Conservation (phyloP, 2,329 filamentous ascomycete species). For the Byssothecium circinans region DNA sequence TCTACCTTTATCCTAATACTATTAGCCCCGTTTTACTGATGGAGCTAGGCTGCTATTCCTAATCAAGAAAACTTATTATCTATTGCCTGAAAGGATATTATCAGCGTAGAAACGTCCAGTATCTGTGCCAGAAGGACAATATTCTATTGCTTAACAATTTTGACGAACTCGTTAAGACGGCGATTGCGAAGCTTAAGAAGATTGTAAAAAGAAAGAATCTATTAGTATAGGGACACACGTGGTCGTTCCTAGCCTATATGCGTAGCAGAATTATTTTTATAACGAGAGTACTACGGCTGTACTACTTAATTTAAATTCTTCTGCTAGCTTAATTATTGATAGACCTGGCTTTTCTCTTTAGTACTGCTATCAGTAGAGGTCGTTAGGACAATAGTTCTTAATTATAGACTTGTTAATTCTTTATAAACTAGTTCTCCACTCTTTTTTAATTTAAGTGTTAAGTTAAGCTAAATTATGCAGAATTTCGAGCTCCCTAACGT, state of each 20-base stretch:
- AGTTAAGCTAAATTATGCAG: slow-evolving; percentile 4
- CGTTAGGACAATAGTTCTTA: slow-evolving; percentile 5
- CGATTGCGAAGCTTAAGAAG: slow-evolving; percentile 8
- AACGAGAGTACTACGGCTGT: slow-evolving; percentile 1
- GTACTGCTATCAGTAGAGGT: slow-evolving; percentile 6
- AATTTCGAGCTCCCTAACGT: slow-evolving; percentile 4
- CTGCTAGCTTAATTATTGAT: slow-evolving; percentile 4
- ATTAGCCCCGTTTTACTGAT: slow-evolving; percentile 8
- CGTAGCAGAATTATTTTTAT: slow-evolving; percentile 3
- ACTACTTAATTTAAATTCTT: slow-evolving; percentile 6
- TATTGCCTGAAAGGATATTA: slow-evolving; percentile 9
- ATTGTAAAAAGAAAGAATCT: slow-evolving; percentile 11
- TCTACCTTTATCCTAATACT: slow-evolving; percentile 9
- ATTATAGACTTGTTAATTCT: slow-evolving; percentile 9
- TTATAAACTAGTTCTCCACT: slow-evolving; percentile 8
- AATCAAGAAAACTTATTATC: slow-evolving; percentile 8
- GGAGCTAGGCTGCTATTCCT: slow-evolving; percentile 8
- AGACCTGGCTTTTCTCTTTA: slow-evolving; percentile 3
- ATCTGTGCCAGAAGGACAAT: slow-evolving; percentile 7
- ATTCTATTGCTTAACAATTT: slow-evolving; percentile 8
- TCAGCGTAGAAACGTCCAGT: slow-evolving; percentile 6
- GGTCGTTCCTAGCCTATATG: slow-evolving; percentile 1
- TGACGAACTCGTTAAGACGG: slow-evolving; percentile 7
- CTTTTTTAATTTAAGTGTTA: slow-evolving; percentile 8
- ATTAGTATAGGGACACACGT: slow-evolving; percentile 2